A percentile compares a stretch with the other conserved stretches of the same genome.
Conservation (phyloP, 768 basidiomycete genomes). For the Suillus luteus region DNA sequence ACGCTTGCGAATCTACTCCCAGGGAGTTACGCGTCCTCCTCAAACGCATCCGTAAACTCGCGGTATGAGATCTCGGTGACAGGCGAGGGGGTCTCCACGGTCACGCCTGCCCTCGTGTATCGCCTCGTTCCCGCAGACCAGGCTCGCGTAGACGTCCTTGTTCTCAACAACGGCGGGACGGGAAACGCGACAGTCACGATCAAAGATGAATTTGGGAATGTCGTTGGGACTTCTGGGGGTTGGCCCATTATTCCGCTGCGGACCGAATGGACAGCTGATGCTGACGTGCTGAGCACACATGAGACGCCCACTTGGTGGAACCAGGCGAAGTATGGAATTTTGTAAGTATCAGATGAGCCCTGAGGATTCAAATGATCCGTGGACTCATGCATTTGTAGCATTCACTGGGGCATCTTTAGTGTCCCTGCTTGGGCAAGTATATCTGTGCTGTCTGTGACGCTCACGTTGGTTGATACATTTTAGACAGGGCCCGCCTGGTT, state of each 20-base stretch:
- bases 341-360: slow-evolving; percentile 38
- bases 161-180: slow-evolving; percentile 35
- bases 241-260: slow-evolving; percentile 43
- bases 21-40: slow-evolving; percentile 25
- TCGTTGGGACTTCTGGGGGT: slow-evolving; percentile 37
- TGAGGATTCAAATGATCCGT: not conserved
- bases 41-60: slow-evolving; percentile 34
- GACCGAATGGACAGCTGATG: slow-evolving; percentile 42
- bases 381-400: slow-evolving; percentile 28
- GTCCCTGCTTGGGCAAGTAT: slow-evolving; percentile 44
- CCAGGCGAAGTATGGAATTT: slow-evolving; percentile 57
- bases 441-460: slow-evolving; percentile 17
- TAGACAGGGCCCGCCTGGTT: slow-evolving; percentile 38
- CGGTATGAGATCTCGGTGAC: slow-evolving; percentile 39
- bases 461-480: slow-evolving; percentile 10
- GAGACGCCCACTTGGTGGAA: slow-evolving; percentile 61
- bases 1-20: slow-evolving; percentile 54
- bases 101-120: slow-evolving; percentile 41
- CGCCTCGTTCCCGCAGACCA: slow-evolving; percentile 56
- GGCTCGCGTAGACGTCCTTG: slow-evolving; percentile 48
- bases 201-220: slow-evolving; percentile 34
- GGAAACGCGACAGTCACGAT: slow-evolving; percentile 36
- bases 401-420: slow-evolving; percentile 54
- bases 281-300: slow-evolving; percentile 41
- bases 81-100: slow-evolving; percentile 44